A percentile compares a stretch with the other conserved stretches of the same genome.
phyloP scores from a whole-genome alignment of 2,329 filamentous ascomycete genomes.

The Ophiostoma ulmi region DNA sequence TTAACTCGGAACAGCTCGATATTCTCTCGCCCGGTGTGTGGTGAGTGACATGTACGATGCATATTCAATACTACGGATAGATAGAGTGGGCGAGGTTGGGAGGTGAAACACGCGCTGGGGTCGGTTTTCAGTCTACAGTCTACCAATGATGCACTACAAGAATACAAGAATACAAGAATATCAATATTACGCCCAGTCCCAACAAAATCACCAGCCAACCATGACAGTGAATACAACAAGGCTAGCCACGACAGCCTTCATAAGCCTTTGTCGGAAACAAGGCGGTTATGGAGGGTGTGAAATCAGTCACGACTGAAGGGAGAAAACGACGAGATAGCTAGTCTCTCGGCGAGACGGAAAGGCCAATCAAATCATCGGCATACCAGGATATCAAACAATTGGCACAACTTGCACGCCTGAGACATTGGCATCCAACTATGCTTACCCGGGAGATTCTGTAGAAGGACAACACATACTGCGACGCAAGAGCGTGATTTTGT shows the following conservation, averaged over 20 bases:
- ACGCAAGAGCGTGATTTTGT: background rate
- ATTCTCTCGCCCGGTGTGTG: conserved; percentile 8
- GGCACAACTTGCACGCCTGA: background rate
- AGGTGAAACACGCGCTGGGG: background rate
- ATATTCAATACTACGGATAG: background rate
- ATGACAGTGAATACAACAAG: background rate
- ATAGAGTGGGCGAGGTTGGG: background rate
- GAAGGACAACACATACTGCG: background rate
- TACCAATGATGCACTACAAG: background rate
- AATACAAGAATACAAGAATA: background rate
- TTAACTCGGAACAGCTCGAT: background rate
- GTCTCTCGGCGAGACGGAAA: background rate
- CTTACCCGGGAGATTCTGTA: background rate
- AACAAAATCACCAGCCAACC: background rate
- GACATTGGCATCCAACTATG: background rate
- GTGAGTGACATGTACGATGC: conserved; percentile 9
- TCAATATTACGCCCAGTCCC: background rate
- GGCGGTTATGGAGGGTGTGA: background rate
- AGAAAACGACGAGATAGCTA: background rate
- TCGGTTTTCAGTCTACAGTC: background rate
- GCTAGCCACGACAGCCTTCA: background rate
- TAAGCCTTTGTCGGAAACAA: background rate
- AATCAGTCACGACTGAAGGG: background rate
- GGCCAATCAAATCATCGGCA: background rate
- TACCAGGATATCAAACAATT: background rate